Evolutionary conservation across 148 eudicot genomes (phyloP), one percentile per base, ranked within the genome.

Genomic region (Diospyros kaki): DNA sequence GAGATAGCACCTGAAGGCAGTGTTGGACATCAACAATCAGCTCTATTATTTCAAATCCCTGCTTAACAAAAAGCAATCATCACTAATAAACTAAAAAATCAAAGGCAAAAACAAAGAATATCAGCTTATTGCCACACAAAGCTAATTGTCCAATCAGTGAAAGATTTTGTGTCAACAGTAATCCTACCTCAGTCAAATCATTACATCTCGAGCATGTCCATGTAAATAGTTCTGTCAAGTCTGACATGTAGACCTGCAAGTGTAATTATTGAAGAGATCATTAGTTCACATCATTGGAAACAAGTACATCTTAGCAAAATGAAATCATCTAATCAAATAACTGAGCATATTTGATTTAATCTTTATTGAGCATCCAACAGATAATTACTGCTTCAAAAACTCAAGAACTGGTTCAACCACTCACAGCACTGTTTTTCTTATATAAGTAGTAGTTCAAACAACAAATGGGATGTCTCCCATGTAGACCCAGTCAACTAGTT

Each of bases 161-260:
- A 70, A 43, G 2, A 51, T 2, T n/a, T 3, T 45, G n/a, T 68
- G 62, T 65, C 58, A 59, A 68, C 61, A 51, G 62, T 58, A 46
- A 43, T 41, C 64, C 45, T 71, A 95, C 99, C 97, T 89, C 65
- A 64, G 94, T 91, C 74, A 89, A 71, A 80, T 77, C 90, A 85
- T 86, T 53, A 78, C 99, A 95, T 85, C 93, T 87, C 71, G 91
- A 81, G 81, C 99, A 95, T 48, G 99, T 90, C 99, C 99, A 95
- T 41, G 87, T 77, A 76, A 95, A 87, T 15, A 95, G 79, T 76
- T 93, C 96, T 9, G 97, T 91, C 81, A 89, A 86, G 81, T 95
- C 97, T 17, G 99, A 88, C 79, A 90, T 75, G 79, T 95, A 95
- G 10, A 90, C 98, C 97, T 95, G 83, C 78, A 80, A 77, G 65